phyloP scores from a whole-genome alignment of 768 basidiomycete genomes.

The Serendipita vermifera region DNA sequence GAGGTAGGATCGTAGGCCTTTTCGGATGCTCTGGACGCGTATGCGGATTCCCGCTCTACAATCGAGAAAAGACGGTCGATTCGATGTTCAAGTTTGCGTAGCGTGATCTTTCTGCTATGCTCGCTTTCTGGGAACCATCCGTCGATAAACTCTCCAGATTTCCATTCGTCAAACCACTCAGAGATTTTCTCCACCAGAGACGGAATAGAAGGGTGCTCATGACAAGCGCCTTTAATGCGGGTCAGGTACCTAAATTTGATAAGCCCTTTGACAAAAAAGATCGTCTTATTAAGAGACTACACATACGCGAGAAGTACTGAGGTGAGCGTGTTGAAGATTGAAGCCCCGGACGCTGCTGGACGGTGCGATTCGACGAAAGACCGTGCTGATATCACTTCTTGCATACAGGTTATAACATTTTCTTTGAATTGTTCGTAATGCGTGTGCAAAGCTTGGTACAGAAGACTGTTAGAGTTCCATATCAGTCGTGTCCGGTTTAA shows the following conservation, averaged over 20 bases:
- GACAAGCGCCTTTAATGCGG: constrained; percentile 45
- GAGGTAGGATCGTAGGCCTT: too few species aligned
- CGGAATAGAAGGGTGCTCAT: constrained; percentile 33
- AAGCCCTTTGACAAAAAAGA: background rate
- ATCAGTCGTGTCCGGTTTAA: too few species aligned
- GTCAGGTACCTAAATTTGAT: constrained; percentile 39
- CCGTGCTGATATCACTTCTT: constrained; percentile 20
- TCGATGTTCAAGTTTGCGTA: constrained; percentile 27
- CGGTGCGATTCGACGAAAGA: constrained; percentile 26
- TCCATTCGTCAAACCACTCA: constrained; percentile 39
- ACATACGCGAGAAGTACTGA: constrained; percentile 44
- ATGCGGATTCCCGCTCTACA: constrained; percentile 42
- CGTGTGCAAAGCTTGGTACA: constrained; percentile 35
- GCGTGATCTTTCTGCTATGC: constrained; percentile 24
- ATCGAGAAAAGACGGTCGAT: constrained; percentile 29
- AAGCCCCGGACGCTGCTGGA: constrained; percentile 24
- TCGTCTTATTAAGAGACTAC: background rate
- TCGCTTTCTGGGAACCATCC: constrained; percentile 28
- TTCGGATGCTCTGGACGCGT: too few species aligned
- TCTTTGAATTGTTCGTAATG: constrained; percentile 33
- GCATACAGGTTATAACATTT: constrained; percentile 32
- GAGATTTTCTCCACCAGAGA: constrained; percentile 32
- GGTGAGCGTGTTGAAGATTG: constrained; percentile 35
- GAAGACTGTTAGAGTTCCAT: constrained; percentile 23
- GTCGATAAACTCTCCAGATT: constrained; percentile 31